Conservation (phyloP, 345 rosid genomes). For the Rhizophora apiculata region DNA sequence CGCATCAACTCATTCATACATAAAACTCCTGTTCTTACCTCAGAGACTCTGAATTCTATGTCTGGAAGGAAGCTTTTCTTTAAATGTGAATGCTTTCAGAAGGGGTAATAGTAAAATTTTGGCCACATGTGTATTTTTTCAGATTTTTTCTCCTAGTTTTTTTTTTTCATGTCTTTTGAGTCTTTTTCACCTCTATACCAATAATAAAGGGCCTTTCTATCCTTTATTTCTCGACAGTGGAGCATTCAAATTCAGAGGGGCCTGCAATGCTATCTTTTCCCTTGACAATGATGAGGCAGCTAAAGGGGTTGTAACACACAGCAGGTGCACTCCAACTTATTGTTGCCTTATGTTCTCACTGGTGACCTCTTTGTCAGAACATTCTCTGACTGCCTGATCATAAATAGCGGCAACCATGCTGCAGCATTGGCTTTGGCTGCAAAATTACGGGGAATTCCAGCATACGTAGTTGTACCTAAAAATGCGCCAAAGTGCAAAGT, state of each 20-base stretch:
- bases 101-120: conserved; percentile 44
- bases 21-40: conserved; percentile 69
- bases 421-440: conserved; percentile 96
- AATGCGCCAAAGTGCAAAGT: conserved; percentile 90
- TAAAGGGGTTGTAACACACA: conserved; percentile 86
- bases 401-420: conserved; percentile 86
- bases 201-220: neutral
- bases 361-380: conserved; percentile 7
- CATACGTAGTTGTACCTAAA: conserved; percentile 73
- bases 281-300: conserved; percentile 61
- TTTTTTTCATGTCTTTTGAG: neutral
- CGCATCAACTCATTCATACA: conserved; percentile 60
- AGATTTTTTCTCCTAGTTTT: neutral
- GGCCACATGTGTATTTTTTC: neutral
- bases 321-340: conserved; percentile 53
- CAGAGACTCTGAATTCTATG: conserved; percentile 56
- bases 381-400: conserved; percentile 15
- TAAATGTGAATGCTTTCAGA: conserved; percentile 88
- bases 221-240: conserved; percentile 46
- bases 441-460: conserved; percentile 62
- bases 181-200: neutral
- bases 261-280: conserved; percentile 77
- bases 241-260: conserved; percentile 94
- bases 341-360: neutral
- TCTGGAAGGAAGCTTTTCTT: conserved; percentile 67